phyloP scores from a whole-genome alignment of 768 basidiomycete species.

The Porphyrellus cyaneotinctus region DNA sequence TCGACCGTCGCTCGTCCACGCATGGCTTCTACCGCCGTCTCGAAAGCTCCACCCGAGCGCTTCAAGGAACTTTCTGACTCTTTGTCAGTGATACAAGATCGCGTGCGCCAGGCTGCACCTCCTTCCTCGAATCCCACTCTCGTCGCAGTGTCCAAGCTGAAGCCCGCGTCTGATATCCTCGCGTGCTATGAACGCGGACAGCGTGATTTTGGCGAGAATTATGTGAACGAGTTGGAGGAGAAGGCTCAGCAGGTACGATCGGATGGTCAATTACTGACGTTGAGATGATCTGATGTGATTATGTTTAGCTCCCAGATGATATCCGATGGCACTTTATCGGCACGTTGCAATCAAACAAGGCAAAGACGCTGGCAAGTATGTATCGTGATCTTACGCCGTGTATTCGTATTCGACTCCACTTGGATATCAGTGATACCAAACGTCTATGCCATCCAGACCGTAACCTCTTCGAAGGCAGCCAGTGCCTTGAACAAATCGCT shows the following conservation, averaged over 20 bases:
- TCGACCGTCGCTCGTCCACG: conserved; percentile 5
- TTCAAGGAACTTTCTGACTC: conserved; percentile 49
- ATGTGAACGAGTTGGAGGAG: conserved; percentile 87
- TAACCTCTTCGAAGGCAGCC: conserved; percentile 79
- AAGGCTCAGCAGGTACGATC: conserved; percentile 67
- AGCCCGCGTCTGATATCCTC: conserved; percentile 82
- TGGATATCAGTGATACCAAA: conserved; percentile 71
- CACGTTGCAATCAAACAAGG: conserved; percentile 89
- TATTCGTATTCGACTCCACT: conserved; percentile 4
- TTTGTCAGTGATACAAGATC: conserved; percentile 48
- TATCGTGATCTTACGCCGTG: conserved; percentile 4
- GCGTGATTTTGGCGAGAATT: conserved; percentile 96
- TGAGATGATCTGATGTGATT: conserved; percentile 7
- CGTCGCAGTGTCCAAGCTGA: conserved; percentile 92
- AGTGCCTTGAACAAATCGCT: conserved; percentile 73
- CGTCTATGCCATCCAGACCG: conserved; percentile 80
- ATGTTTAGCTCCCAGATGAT: conserved; percentile 69
- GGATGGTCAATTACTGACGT: neutral
- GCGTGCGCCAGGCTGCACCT: conserved; percentile 39
- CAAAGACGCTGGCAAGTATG: conserved; percentile 80
- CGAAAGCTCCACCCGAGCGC: conserved; percentile 38
- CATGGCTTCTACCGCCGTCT: conserved; percentile 17
- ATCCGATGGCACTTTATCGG: conserved; percentile 99
- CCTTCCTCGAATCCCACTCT: conserved; percentile 38
- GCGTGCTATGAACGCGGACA: conserved; percentile 81